Evolutionary conservation across 2,329 filamentous ascomycete genomes (phyloP).

Genomic region (Curvularia sp.): DNA sequence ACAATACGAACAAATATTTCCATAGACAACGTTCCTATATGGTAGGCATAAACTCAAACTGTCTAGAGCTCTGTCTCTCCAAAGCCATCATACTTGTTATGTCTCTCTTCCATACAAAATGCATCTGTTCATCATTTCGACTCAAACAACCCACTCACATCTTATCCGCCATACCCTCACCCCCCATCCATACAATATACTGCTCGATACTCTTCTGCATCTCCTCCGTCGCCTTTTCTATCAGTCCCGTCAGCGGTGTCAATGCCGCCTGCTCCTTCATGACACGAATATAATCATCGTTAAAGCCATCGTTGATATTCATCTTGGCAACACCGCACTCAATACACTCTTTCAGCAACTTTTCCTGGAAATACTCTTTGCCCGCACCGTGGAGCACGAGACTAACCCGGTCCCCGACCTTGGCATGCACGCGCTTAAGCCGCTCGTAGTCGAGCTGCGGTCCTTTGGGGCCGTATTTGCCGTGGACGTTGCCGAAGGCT

Average conservation of each 20-base stretch:
- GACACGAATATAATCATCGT: slow-evolving; percentile 58
- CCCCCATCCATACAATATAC: slow-evolving; percentile 62
- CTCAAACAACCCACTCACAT: slow-evolving; percentile 12
- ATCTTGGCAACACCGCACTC: slow-evolving; percentile 63
- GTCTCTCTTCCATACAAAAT: no score
- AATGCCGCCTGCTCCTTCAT: slow-evolving; percentile 59
- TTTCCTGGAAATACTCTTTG: slow-evolving; percentile 58
- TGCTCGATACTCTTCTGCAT: slow-evolving; percentile 65
- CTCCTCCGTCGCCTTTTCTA: slow-evolving; percentile 62
- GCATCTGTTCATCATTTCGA: background rate
- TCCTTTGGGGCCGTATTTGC: slow-evolving; percentile 72
- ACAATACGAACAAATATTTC: no score
- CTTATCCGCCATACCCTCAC: slow-evolving; percentile 44
- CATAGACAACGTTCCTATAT: no score
- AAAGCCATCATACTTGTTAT: no score
- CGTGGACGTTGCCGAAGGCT: slow-evolving; percentile 79
- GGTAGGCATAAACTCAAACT: no score
- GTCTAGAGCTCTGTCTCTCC: no score
- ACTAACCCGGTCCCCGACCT: slow-evolving; percentile 58
- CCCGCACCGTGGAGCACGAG: slow-evolving; percentile 67
- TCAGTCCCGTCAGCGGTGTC: slow-evolving; percentile 60
- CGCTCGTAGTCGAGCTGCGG: slow-evolving; percentile 54
- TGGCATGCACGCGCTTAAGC: slow-evolving; percentile 55
- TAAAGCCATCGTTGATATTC: slow-evolving; percentile 67
- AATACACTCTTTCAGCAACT: slow-evolving; percentile 64